These are phyloP conservation scores for Zygotorulaspora mrakii DNA, from an alignment of 1,139 yeast genomes.

Conservation along the genomic window DNA sequence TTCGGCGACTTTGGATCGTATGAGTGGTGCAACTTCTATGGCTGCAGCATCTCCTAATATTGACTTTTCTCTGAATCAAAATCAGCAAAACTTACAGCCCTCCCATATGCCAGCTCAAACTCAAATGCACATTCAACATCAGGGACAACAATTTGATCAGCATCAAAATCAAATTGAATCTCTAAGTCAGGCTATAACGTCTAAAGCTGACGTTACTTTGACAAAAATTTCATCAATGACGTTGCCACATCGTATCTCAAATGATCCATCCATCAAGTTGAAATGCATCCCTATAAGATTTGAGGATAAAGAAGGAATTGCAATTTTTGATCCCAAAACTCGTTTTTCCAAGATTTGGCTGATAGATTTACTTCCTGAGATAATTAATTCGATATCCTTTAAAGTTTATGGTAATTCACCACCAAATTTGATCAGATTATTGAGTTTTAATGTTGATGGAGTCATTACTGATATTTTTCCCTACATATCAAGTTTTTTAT, in stretches of 20 bases:
- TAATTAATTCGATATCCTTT: conserved; percentile 28
- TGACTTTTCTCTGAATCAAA: conserved; percentile 15
- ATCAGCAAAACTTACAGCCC: conserved; percentile 12
- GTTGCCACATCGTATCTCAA: conserved; percentile 31
- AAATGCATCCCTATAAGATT: conserved; percentile 45
- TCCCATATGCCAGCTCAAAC: conserved; percentile 6
- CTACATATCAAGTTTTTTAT: conserved; percentile 21
- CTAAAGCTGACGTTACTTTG: conserved; percentile 59
- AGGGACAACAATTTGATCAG: conserved; percentile 8
- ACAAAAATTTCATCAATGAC: conserved; percentile 52
- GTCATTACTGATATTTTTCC: conserved; percentile 22
- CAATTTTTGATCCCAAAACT: conserved; percentile 40
- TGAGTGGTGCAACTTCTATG: conserved; percentile 20
- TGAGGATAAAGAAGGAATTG: conserved; percentile 58
- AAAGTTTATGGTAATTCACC: conserved; percentile 33
- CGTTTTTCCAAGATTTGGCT: conserved; percentile 48
- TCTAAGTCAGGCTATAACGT: conserved; percentile 18
- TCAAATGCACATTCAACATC: conserved; percentile 4
- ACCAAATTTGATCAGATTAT: conserved; percentile 21
- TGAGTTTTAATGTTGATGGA: conserved; percentile 31
- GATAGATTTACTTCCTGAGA: conserved; percentile 40
- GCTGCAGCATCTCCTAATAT: conserved; percentile 16
- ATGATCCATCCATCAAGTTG: conserved; percentile 38
- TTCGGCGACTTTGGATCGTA: conserved; percentile 28
- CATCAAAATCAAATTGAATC: conserved; percentile 13